Base-by-base conservation (phyloP, 1,139 yeast genomes). In the Zygoascus hellenicus region DNA sequence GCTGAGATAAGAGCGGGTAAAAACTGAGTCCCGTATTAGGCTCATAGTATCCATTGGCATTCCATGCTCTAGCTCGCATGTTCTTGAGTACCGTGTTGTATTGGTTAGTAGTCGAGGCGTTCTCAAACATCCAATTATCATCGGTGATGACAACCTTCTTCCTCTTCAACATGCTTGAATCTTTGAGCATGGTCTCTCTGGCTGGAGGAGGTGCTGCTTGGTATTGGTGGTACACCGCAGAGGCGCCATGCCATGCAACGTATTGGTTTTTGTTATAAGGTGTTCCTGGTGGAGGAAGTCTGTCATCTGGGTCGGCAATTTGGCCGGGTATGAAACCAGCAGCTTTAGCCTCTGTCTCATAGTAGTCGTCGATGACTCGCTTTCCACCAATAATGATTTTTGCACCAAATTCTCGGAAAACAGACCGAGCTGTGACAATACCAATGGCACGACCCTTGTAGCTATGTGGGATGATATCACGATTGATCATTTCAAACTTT, bases 351-450 rank as follows among this genome's bases (percentile, higher is more conserved):
- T 74, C 76, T 43, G 78, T 79, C 54, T 85, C 96, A 75, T 94
- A 88, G 62, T 90, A 92, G 64, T 92, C 99, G 66, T 92, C 99
- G 30, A 71, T 73, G 31, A 87, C 84, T 54, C 85, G 80, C 54
- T 77, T 78, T 36, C 99, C 98, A 48, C 88, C 85, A 19, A 78
- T 76, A 42, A 92, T 72, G 48, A 90, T 79, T 53, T 79, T 78
- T 15, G 96, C 88, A 3, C 99, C 99, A 68, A 94, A 92, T 64
- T 90, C 98, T 54, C 90, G 77, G 66, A 78, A 94, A 2, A 89
- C 82, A 13, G 95, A 83, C 50, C 95, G 77, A 0, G 98, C 97
- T 2, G 97, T 82, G 2, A 92, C 96, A 46, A 92, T 72, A 52
- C 92, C 89, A 32, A 92, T 92, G 0, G 90, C 78, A 54, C 98